Evolutionary conservation across 2,329 filamentous ascomycete genomes (phyloP), one percentile per base, ranked within the genome.

Genomic region (Tolypocladium guangdongense): DNA sequence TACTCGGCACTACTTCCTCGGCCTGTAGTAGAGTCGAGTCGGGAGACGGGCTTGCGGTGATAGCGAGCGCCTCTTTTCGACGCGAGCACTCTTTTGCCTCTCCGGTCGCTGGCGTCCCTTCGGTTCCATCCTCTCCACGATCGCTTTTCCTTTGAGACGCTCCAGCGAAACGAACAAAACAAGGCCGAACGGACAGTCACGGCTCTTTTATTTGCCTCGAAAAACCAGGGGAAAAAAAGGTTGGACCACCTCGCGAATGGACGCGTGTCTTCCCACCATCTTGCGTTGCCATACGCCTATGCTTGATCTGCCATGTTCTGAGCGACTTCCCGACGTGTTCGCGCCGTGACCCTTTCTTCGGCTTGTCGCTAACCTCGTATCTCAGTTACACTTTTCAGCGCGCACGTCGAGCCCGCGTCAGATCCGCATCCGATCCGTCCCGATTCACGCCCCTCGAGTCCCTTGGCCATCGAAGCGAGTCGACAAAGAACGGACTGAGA

Each of bases 41-140:
- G 55, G 62, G 58, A 57, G 52, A 52, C 58, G 62, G 65, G 37
- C 66, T 71, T 71, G 68, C 70, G 73, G 75, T 77, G 69, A 73
- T 59, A 76, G 74, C 72, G 73, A 74, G 66, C 66, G 63, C 65
- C 63, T 65, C 61, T 57, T 43, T 61, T 63, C 58, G 63, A 67
- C 65, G 66, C 67, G 62, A 67, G 63, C 67, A 68, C 63, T 72
- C 69, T 65, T 71, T 62, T 68, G 65, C 66, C 62, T 62, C 64
- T 62, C 61, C 66, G 78, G 78, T 72, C 78, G 78, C 78, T 76
- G 78, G 78, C 78, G 77, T 78, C 78, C 78, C 78, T 76, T 71
- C 62, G 62, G 64, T 75, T 70, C 65, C 63, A 64, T 61, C 60
- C 55, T 56, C 59, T 59, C 52, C 51, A 70, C 67, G 66, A 66